phyloP scores from a whole-genome alignment of 2,329 filamentous ascomycete species.

The Fusarium veterinarium region DNA sequence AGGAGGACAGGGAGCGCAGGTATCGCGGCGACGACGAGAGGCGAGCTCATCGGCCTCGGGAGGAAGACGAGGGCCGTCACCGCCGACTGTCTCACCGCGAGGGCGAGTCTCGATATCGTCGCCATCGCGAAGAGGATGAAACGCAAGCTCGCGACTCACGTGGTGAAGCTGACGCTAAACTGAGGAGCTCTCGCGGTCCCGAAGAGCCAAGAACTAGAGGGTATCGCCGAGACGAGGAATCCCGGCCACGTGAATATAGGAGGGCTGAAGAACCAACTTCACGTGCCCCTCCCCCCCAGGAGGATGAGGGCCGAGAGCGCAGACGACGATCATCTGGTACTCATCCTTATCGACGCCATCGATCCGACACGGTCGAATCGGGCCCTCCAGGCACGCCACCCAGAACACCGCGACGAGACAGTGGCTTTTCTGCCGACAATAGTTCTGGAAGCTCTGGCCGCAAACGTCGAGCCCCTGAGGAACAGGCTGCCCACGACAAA shows the following conservation, averaged over 20 bases:
- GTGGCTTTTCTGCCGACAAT: slow-evolving; percentile 57
- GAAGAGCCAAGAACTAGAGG: slow-evolving; percentile 30
- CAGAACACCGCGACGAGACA: slow-evolving; percentile 59
- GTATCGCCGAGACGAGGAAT: slow-evolving; percentile 38
- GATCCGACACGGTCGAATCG: slow-evolving; percentile 53
- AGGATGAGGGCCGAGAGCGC: slow-evolving; percentile 38
- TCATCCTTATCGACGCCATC: slow-evolving; percentile 52
- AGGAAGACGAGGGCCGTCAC: slow-evolving; percentile 45
- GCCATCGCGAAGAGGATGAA: slow-evolving; percentile 36
- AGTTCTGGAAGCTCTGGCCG: slow-evolving; percentile 50
- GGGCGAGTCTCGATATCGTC: slow-evolving; percentile 35
- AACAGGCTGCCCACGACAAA: slow-evolving; percentile 62
- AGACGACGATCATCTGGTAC: slow-evolving; percentile 39
- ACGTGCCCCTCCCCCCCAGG: slow-evolving; percentile 21
- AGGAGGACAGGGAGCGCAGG: slow-evolving; percentile 46
- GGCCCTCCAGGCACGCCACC: slow-evolving; percentile 50
- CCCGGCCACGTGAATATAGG: slow-evolving; percentile 23
- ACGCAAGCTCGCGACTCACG: slow-evolving; percentile 24
- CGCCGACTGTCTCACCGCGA: slow-evolving; percentile 33
- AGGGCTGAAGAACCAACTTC: slow-evolving; percentile 27
- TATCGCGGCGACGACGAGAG: slow-evolving; percentile 42
- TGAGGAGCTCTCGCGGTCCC: slow-evolving; percentile 26
- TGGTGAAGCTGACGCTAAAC: slow-evolving; percentile 24
- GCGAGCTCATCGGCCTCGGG: slow-evolving; percentile 32
- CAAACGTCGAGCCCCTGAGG: slow-evolving; percentile 58